Evolutionary conservation across 306 rosid species (phyloP), one percentile per base, ranked within the genome.

Genomic region (Vigna radiata): DNA sequence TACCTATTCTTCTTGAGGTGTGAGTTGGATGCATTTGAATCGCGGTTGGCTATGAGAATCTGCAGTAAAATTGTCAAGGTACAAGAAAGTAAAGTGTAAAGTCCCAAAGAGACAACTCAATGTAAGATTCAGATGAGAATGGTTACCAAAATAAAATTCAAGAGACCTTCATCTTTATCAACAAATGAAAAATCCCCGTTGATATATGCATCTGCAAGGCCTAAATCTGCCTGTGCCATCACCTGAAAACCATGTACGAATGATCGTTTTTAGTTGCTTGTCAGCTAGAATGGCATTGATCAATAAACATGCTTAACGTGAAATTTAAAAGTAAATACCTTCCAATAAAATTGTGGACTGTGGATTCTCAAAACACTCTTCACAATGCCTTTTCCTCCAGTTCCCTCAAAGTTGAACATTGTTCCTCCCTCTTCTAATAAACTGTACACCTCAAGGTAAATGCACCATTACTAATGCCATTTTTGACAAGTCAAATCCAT

Each of bases 401-500:
- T 80, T 84, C 97, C 97, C 61, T 90, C 97, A 47, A 94, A 91
- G 76, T 86, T 89, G 72, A 82, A 90, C 79, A 94, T 83, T 15
- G 97, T 87, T 39, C 98, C 98, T 47, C 97, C 98, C 65, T 94
- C 98, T 86, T 94, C 98, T 72, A 94, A 66, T 60, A 94, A 85
- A 7, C 98, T 94, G 73, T 7, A 65, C 8, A 73, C 9, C 49
- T 72, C 70, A 86, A 79, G 77, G 69, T 43, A 82, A 60, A 62
- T 60, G 14, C n/a, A 71, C 36, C 67, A 75, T 48, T 53, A 59
- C 50, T 56, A 29, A 1, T 3, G 33, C 56, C 17, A 16, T 36
- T 31, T 46, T 25, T 19, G 36, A 54, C 18, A 7, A 31, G 78
- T 21, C 39, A 11, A 67, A 52, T 13, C 19, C 78, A 53, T 59